Conservation (phyloP, 495 filamentous ascomycete genomes). For the Neurospora sp. region DNA sequence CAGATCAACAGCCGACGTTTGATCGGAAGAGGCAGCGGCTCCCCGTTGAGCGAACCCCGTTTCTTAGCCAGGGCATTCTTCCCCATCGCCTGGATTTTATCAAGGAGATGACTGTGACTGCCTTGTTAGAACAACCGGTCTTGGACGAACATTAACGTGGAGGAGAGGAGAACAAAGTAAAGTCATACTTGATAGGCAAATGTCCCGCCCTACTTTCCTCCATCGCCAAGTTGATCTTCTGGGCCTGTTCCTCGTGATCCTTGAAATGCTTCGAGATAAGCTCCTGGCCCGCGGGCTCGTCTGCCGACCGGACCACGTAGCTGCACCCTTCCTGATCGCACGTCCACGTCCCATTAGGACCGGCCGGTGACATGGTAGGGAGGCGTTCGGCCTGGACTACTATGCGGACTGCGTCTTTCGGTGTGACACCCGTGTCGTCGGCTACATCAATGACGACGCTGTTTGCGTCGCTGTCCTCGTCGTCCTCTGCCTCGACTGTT, state of each 20-base stretch:
- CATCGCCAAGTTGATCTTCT: conserved; percentile 44
- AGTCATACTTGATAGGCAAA: conserved; percentile 48
- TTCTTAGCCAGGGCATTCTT: conserved; percentile 17
- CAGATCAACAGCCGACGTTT: conserved; percentile 26
- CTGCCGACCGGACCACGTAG: conserved; percentile 50
- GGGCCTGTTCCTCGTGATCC: conserved; percentile 52
- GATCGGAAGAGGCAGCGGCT: conserved; percentile 21
- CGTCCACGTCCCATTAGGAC: conserved; percentile 55
- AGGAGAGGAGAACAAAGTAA: background rate
- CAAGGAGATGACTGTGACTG: conserved; percentile 28
- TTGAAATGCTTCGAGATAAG: conserved; percentile 54
- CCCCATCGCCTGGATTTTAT: conserved; percentile 32
- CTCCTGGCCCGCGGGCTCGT: conserved; percentile 43
- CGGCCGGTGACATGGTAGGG: conserved; percentile 35
- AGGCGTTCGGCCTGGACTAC: conserved; percentile 33
- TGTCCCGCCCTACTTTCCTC: conserved; percentile 41
- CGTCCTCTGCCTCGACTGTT: conserved; percentile 19
- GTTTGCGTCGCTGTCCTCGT: conserved; percentile 29
- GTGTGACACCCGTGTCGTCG: conserved; percentile 4
- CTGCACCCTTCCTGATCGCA: conserved; percentile 60
- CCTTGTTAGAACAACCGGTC: background rate
- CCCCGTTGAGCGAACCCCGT: conserved; percentile 13
- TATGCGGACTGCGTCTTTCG: conserved; percentile 19
- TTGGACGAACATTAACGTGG: background rate
- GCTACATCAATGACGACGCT: conserved; percentile 9